These are phyloP conservation scores for Zarea fungicola DNA, from an alignment of 2,329 filamentous ascomycete species.

Conservation along the genomic window DNA sequence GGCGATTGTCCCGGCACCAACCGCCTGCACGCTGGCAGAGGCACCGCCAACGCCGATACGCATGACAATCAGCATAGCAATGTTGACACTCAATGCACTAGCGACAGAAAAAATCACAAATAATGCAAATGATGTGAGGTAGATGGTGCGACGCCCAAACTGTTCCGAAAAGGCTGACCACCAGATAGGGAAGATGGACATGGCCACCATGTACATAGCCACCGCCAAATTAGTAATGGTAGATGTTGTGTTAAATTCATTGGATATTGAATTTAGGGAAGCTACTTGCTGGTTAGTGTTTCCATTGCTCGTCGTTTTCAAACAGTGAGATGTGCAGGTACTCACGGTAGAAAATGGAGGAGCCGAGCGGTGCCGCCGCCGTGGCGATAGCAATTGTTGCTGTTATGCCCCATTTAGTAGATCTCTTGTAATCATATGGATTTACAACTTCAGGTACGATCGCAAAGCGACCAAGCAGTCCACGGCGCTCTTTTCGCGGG, in stretches of 20 bases:
- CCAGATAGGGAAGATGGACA: conserved; percentile 74
- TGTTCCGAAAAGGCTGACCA: conserved; percentile 73
- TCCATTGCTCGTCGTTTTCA: too few species aligned
- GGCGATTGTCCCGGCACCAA: conserved; percentile 7
- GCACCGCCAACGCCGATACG: conserved; percentile 65
- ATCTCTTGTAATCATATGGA: conserved; percentile 66
- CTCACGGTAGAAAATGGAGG: conserved; percentile 76
- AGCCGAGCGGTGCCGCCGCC: conserved; percentile 75
- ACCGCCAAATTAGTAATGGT: conserved; percentile 11
- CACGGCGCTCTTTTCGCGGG: conserved; percentile 52
- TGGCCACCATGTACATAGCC: conserved; percentile 52
- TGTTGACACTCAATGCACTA: conserved; percentile 58
- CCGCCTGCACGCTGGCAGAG: conserved; percentile 48
- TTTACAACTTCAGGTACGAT: conserved; percentile 74
- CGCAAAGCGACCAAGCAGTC: conserved; percentile 65
- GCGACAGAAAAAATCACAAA: conserved; percentile 63
- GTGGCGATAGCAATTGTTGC: conserved; percentile 71
- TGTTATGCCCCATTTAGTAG: conserved; percentile 82
- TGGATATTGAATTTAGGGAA: background rate
- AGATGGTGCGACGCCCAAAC: conserved; percentile 63
- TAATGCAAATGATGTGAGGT: conserved; percentile 61
- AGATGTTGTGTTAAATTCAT: conserved; percentile 1
- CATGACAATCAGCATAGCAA: conserved; percentile 68
- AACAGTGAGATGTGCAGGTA: conserved; percentile 14
- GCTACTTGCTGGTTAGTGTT: background rate